These are phyloP conservation scores for Cucumis melo DNA, from an alignment of 306 rosid genomes.

Conservation along the genomic window DNA sequence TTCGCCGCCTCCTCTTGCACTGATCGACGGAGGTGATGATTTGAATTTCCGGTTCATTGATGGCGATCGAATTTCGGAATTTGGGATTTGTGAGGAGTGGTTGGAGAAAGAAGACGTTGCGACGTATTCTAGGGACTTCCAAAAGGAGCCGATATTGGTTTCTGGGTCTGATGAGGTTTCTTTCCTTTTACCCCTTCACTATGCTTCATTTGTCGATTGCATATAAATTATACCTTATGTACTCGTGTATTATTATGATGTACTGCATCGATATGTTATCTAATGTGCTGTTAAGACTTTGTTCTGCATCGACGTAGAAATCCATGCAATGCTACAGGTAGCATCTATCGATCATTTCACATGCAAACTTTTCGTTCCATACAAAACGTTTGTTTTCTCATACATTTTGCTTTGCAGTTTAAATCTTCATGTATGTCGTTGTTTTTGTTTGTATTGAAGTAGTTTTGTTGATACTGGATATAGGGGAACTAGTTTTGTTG, in stretches of 20 bases:
- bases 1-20: constrained; percentile 14
- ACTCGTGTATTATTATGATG: neutral
- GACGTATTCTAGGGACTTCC: constrained; percentile 59
- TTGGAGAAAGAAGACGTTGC: constrained; percentile 70
- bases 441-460: too few relatives aligned
- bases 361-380: neutral
- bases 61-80: constrained; percentile 23
- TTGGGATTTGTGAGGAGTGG: constrained; percentile 61
- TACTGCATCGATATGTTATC: neutral
- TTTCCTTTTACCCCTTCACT: neutral
- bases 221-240: neutral
- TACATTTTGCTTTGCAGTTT: too few relatives aligned
- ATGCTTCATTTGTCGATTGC: neutral
- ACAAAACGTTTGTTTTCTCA: too few relatives aligned
- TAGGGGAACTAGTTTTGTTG: too few relatives aligned
- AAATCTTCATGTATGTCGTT: too few relatives aligned
- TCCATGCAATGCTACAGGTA: neutral
- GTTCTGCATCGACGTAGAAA: neutral
- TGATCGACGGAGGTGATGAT: constrained; percentile 15
- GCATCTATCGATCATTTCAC: neutral
- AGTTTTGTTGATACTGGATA: too few relatives aligned
- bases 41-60: constrained; percentile 12
- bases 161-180: constrained; percentile 65
- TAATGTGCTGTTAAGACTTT: neutral
- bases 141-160: constrained; percentile 50